Evolutionary conservation across 2,329 filamentous ascomycete species (phyloP).

Genomic region (Thelonectria blattea): DNA sequence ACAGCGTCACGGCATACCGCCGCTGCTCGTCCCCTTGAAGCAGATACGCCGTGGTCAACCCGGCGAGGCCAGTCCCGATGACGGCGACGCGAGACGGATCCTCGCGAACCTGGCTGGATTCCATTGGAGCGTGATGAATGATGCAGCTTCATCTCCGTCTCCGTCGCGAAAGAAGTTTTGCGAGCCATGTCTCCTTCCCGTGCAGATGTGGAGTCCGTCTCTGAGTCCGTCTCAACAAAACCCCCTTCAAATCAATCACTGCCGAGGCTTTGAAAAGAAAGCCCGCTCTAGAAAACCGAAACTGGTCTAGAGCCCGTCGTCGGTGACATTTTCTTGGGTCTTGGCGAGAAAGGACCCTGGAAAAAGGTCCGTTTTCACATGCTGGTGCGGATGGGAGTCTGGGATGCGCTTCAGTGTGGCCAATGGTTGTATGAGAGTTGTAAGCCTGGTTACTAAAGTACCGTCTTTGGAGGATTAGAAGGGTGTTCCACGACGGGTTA

Average conservation of each 20-base stretch:
- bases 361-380: not conserved
- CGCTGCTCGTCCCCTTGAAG: conserved; percentile 40
- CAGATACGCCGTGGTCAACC: conserved; percentile 45
- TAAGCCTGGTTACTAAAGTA: too few relatives aligned
- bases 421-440: too few relatives aligned
- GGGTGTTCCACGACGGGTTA: too few relatives aligned
- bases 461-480: too few relatives aligned
- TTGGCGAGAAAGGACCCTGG: not conserved
- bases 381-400: not conserved
- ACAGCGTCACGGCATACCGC: conserved; percentile 44
- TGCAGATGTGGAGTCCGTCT: not conserved
- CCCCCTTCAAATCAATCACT: not conserved
- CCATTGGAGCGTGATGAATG: not conserved
- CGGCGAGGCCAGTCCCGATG: conserved; percentile 47
- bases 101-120: not conserved
- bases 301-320: not conserved
- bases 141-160: not conserved
- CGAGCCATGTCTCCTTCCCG: too few relatives aligned
- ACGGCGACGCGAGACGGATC: conserved; percentile 38
- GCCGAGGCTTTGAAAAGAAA: not conserved
- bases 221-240: too few relatives aligned
- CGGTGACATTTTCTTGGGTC: not conserved
- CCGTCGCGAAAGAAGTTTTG: not conserved
- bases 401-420: not conserved
- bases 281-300: too few relatives aligned